Percentiles rank a stretch among this genome's conserved stretches.
Conservation (phyloP, 176 grass and related monocot genomes). For the Poa pratensis region DNA sequence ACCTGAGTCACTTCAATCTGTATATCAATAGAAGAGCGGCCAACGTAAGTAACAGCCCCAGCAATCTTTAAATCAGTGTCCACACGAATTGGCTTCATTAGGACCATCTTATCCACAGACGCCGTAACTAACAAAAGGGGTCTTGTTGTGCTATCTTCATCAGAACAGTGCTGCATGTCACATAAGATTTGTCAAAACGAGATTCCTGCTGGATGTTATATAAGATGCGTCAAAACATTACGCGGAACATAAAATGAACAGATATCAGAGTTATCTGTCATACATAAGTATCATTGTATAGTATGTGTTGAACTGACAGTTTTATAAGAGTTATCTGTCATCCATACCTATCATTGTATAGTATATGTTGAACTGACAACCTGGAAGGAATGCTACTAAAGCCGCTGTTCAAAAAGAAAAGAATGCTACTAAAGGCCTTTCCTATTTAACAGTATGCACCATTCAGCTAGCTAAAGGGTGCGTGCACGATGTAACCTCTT, state of each 20-base stretch:
- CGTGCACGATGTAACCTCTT: not conserved
- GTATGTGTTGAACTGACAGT: not conserved
- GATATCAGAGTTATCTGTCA: not conserved
- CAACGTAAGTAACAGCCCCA: conserved; percentile 92
- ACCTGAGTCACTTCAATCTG: conserved; percentile 95
- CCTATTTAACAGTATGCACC: not conserved
- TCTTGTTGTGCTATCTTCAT: conserved; percentile 91
- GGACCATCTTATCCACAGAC: conserved; percentile 89
- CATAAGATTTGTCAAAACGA: conserved; percentile 13
- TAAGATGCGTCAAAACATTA: not conserved
- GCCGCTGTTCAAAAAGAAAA: conserved; percentile 7
- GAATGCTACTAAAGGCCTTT: not conserved
- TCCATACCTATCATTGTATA: not conserved
- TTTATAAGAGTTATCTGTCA: not conserved
- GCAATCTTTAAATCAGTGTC: conserved; percentile 84
- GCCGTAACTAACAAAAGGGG: conserved; percentile 93
- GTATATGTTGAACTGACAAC: conserved; percentile 1
- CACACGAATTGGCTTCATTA: conserved; percentile 79
- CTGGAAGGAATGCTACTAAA: conserved; percentile 19
- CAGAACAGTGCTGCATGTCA: conserved; percentile 79
- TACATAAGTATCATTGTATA: not conserved
- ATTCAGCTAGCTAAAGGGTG: not conserved
- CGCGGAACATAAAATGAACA: not conserved
- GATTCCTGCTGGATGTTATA: not conserved
- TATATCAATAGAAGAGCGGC: conserved; percentile 94